Conservation (phyloP, 176 grass and related monocot genomes). For the Musa itinerans region DNA sequence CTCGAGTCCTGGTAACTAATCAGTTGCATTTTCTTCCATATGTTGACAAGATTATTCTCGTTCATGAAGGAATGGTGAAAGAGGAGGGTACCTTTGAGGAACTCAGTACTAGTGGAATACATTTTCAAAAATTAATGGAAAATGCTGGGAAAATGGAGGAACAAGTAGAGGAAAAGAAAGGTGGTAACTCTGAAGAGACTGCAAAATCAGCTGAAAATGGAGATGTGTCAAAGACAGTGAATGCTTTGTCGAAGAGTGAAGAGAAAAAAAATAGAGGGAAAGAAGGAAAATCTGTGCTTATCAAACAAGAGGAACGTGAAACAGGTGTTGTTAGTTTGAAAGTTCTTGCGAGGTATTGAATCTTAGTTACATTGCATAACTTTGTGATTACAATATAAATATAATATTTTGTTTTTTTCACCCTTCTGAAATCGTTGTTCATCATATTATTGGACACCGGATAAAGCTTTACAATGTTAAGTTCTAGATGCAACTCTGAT, state of each 20-base stretch:
- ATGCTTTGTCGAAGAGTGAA: constrained; percentile 35
- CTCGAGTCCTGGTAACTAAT: constrained; percentile 91
- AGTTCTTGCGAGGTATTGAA: constrained; percentile 81
- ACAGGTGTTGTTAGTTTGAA: constrained; percentile 84
- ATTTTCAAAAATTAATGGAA: constrained; percentile 97
- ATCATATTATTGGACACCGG: background rate
- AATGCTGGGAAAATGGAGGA: constrained; percentile 99
- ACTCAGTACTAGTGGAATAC: constrained; percentile 66
- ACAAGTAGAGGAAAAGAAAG: constrained; percentile 67
- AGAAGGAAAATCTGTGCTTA: constrained; percentile 80
- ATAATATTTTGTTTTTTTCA: background rate
- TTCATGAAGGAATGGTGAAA: constrained; percentile 91
- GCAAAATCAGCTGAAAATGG: constrained; percentile 52
- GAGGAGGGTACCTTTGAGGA: constrained; percentile 96
- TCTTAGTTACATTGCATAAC: background rate
- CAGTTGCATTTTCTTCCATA: constrained; percentile 97
- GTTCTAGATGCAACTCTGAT: background rate
- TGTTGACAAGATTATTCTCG: constrained; percentile 78
- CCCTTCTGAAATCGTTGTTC: background rate
- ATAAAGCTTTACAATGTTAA: background rate
- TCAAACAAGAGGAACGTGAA: constrained; percentile 98
- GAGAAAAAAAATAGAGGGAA: constrained; percentile 50
- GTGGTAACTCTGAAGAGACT: constrained; percentile 28
- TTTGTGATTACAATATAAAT: background rate
- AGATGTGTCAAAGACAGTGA: constrained; percentile 23